Evolutionary conservation across 306 rosid genomes (phyloP).

Genomic region (Cicer cuneatum): DNA sequence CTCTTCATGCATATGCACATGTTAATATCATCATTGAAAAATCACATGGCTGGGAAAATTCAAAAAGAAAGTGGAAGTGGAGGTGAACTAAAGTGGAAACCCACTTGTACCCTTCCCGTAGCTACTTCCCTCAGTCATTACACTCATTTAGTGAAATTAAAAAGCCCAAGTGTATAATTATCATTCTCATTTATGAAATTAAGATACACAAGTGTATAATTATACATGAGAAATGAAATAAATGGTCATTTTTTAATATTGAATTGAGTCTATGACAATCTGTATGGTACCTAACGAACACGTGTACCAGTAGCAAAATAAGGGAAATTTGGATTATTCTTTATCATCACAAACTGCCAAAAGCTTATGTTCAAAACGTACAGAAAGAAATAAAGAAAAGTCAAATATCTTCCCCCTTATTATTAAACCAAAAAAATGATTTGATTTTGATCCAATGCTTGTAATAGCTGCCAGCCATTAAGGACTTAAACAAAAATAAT

Average conservation of each 20-base stretch:
- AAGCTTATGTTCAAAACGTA: constrained; percentile 37
- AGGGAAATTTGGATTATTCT: constrained; percentile 46
- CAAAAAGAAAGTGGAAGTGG: background rate
- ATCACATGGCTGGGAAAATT: constrained; percentile 49
- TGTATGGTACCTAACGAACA: constrained; percentile 35
- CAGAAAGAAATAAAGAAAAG: constrained; percentile 30
- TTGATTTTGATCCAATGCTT: constrained; percentile 47
- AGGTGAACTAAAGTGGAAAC: constrained; percentile 30
- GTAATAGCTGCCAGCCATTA: constrained; percentile 39
- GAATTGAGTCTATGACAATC: constrained; percentile 3
- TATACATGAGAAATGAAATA: background rate
- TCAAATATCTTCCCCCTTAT: constrained; percentile 29
- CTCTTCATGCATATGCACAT: constrained; percentile 52
- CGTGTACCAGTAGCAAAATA: constrained; percentile 34
- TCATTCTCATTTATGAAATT: constrained; percentile 16
- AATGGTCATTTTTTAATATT: background rate
- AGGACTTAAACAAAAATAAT: constrained; percentile 37
- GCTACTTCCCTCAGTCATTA: constrained; percentile 19
- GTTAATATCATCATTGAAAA: constrained; percentile 52
- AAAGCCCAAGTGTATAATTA: background rate
- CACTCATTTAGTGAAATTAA: constrained; percentile 12
- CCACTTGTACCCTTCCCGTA: constrained; percentile 22
- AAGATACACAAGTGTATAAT: background rate
- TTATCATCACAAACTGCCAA: constrained; percentile 43
- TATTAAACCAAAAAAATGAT: constrained; percentile 5